Base-by-base conservation (phyloP, 2,329 filamentous ascomycete species). In the Pseudogymnoascus sp. region DNA sequence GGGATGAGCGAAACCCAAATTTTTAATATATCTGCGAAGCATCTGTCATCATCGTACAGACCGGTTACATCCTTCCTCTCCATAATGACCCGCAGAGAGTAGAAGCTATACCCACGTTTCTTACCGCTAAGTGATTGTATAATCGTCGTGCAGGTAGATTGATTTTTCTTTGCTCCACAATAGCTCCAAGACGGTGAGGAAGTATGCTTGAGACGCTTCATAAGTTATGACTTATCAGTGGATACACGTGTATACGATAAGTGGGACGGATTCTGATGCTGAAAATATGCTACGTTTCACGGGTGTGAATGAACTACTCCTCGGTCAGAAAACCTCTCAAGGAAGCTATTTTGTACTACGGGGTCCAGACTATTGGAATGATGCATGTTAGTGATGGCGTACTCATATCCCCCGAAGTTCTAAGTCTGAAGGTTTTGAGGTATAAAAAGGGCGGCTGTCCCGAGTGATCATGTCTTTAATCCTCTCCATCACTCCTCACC, bases 171-270 rank as follows among this genome's bases (percentile, higher is more conserved):
- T 4, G 30, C 8, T 50, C 43, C 43, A 30, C 43, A 50, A 18
- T 50, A 6, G 14, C 43, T 50, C 25, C 30, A 7, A 5, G 25
- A 50, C 25, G n/a, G 25, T 11, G 8, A 12, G 25, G 6, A 14
- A 30, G 25, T 12, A 30, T 50, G n/a, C 43, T 50, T 20, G 25
- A 30, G 22, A 50, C 30, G 22, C 43, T 50, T 50, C 43, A 50
- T 50, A 30, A 30, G 30, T 50, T 50, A 50, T 50, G 43, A 50
- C n/a, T 50, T 50, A 18, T 50, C 43, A 50, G 43, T 50, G 43
- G 25, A 50, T 50, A 50, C 43, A 50, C 43, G 25, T 50, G 25
- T 30, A 30, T 30, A 16, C 30, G n/a, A 25, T 50, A 8, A 14
- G 43, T 50, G 25, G n/a, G 25, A 50, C 43, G 30, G 25, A 7